Evolutionary conservation across 2,329 filamentous ascomycete species (phyloP).

Genomic region (Cytospora mali): DNA sequence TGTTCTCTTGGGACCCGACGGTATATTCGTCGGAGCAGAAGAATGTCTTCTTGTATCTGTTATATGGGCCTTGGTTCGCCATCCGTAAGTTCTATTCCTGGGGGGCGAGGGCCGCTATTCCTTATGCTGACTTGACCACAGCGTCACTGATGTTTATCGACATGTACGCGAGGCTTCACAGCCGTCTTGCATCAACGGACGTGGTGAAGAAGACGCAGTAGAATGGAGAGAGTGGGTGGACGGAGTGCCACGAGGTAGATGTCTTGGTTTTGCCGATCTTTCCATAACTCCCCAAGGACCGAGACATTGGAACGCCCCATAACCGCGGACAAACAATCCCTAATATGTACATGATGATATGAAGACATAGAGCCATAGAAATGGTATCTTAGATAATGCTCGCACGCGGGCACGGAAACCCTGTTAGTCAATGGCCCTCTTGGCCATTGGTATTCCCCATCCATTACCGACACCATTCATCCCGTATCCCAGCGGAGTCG

Average conservation of each 20-base stretch:
- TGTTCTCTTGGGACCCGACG: slow-evolving; percentile 50
- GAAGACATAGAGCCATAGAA: slow-evolving; percentile 6
- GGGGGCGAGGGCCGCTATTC: too few relatives aligned
- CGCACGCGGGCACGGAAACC: slow-evolving; percentile 10
- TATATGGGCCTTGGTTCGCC: slow-evolving; percentile 55
- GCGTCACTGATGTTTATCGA: slow-evolving; percentile 55
- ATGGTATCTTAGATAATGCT: slow-evolving; percentile 12
- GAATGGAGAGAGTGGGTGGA: slow-evolving; percentile 14
- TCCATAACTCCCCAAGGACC: background rate
- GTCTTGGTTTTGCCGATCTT: background rate
- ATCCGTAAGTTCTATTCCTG: slow-evolving; percentile 50
- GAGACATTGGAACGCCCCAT: slow-evolving; percentile 21
- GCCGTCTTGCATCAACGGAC: slow-evolving; percentile 41
- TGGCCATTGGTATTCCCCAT: slow-evolving; percentile 56
- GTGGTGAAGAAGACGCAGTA: slow-evolving; percentile 47
- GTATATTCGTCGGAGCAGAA: slow-evolving; percentile 50
- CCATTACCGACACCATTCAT: slow-evolving; percentile 58
- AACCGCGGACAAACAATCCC: slow-evolving; percentile 1
- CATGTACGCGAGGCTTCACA: slow-evolving; percentile 56
- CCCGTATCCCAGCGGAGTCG: slow-evolving; percentile 60
- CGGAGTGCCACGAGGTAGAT: background rate
- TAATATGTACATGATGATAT: slow-evolving; percentile 23
- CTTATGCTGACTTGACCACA: slow-evolving; percentile 32
- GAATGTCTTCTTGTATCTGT: slow-evolving; percentile 48
- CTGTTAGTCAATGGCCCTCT: slow-evolving; percentile 47